A percentile compares a stretch with the other conserved stretches of the same genome.
phyloP scores from a whole-genome alignment of 139 green algal genomes.

The Astrephomene gubernaculifera region DNA sequence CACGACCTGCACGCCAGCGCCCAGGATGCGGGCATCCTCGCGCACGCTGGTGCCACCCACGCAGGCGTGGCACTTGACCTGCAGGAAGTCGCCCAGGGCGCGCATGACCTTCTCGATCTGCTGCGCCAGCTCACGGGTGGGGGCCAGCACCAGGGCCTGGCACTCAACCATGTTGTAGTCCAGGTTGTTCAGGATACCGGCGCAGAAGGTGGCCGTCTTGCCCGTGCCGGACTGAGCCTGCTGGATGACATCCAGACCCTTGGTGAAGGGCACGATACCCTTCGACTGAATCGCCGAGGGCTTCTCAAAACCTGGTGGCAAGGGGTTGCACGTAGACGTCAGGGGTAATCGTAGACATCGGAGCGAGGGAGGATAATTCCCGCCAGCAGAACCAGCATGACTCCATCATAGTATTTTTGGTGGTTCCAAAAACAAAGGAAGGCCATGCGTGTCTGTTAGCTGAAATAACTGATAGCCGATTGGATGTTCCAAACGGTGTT shows the following conservation, averaged over 20 bases:
- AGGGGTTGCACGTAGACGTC: too few species aligned
- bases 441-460: too few species aligned
- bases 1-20: slow-evolving; percentile 87
- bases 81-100: slow-evolving; percentile 97
- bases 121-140: slow-evolving; percentile 99
- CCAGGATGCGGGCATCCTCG: slow-evolving; percentile 97
- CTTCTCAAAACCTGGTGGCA: slow-evolving; percentile 99
- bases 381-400: too few species aligned
- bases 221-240: slow-evolving; percentile 99
- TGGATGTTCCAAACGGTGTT: too few species aligned
- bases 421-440: too few species aligned
- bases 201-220: slow-evolving; percentile 99
- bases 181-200: slow-evolving; percentile 97
- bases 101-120: slow-evolving; percentile 99
- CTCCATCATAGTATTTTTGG: too few species aligned
- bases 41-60: slow-evolving; percentile 97
- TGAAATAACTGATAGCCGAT: too few species aligned
- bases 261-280: slow-evolving; percentile 98
- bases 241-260: slow-evolving; percentile 99
- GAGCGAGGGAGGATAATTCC: too few species aligned
- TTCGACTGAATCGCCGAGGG: slow-evolving; percentile 99
- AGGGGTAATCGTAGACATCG: too few species aligned
- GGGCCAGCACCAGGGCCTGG: slow-evolving; percentile 98
- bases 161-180: slow-evolving; percentile 96
- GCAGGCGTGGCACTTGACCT: slow-evolving; percentile 99